Conservation (phyloP, 768 basidiomycete genomes). For the Lentinula raphanica region DNA sequence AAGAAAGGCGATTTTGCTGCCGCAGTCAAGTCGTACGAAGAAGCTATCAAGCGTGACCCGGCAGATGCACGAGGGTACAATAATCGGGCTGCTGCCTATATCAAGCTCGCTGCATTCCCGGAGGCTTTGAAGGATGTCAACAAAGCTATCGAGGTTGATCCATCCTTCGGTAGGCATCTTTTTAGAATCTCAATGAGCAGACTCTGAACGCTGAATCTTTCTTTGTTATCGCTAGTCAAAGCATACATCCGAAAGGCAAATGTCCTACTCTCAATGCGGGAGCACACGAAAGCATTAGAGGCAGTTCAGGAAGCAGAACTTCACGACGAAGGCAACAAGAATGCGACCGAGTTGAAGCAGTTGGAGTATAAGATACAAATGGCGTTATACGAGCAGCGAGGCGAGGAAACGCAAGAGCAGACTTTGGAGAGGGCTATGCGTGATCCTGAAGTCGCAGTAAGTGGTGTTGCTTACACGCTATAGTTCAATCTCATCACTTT, state of each 20-base stretch:
- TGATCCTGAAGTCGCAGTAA: constrained; percentile 90
- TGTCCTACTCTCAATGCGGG: constrained; percentile 86
- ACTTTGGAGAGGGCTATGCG: constrained; percentile 92
- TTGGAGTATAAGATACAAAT: constrained; percentile 78
- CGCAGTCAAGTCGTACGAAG: constrained; percentile 89
- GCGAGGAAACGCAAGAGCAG: constrained; percentile 87
- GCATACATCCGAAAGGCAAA: constrained; percentile 92
- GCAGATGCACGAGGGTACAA: constrained; percentile 90
- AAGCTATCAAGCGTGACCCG: constrained; percentile 95
- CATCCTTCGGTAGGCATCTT: constrained; percentile 60
- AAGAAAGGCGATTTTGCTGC: constrained; percentile 89
- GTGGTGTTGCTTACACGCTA: constrained; percentile 24
- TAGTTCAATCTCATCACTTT: too few species aligned
- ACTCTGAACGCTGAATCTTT: not conserved
- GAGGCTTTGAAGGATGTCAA: constrained; percentile 97
- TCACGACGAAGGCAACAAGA: constrained; percentile 76
- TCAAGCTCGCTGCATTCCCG: constrained; percentile 87
- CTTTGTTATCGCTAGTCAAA: constrained; percentile 57
- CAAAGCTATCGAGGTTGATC: constrained; percentile 88
- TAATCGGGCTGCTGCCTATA: constrained; percentile 97
- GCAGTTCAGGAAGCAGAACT: constrained; percentile 74
- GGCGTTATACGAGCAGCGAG: constrained; percentile 73
- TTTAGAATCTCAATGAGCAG: constrained; percentile 6
- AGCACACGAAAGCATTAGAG: constrained; percentile 82
- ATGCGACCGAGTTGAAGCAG: constrained; percentile 76